Evolutionary conservation across 1,139 yeast genomes (phyloP).

Genomic region (Yamadazyma taylorii): DNA sequence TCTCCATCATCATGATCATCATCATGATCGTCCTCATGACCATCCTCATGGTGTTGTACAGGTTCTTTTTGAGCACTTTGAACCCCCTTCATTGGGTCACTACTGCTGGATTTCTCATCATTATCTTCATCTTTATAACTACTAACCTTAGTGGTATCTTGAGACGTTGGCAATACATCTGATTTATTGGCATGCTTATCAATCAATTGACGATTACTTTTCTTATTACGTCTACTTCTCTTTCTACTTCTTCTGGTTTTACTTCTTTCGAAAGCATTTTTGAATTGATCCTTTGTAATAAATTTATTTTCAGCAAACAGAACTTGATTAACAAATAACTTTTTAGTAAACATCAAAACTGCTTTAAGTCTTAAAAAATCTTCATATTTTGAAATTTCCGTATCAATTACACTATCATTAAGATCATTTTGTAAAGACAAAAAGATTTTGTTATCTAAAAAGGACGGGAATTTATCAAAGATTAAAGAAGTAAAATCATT

Average conservation of each 20-base stretch:
- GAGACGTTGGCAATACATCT: neutral
- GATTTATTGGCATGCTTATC: neutral
- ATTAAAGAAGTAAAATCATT: conserved; percentile 30
- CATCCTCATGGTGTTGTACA: conserved; percentile 6
- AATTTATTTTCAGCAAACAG: conserved; percentile 3
- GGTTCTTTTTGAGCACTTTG: too few species aligned
- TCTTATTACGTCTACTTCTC: neutral
- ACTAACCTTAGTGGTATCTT: neutral
- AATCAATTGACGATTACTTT: conserved; percentile 3
- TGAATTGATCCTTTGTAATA: neutral
- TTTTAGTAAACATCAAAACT: conserved; percentile 7
- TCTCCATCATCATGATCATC: conserved; percentile 7
- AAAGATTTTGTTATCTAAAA: conserved; percentile 22
- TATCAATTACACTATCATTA: neutral
- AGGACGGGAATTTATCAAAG: conserved; percentile 25
- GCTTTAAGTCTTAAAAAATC: conserved; percentile 9
- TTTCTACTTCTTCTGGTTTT: neutral
- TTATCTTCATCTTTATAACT: too few species aligned
- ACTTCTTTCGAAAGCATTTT: neutral
- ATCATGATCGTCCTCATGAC: conserved; percentile 8
- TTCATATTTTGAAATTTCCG: conserved; percentile 10
- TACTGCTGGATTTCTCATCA: too few species aligned
- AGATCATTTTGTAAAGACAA: conserved; percentile 5
- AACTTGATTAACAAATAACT: conserved; percentile 2
- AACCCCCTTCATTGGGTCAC: too few species aligned